A percentile compares a stretch with the other conserved stretches of the same genome.
Conservation (phyloP, 2,329 filamentous ascomycete species). For the Cladosporium sp. region DNA sequence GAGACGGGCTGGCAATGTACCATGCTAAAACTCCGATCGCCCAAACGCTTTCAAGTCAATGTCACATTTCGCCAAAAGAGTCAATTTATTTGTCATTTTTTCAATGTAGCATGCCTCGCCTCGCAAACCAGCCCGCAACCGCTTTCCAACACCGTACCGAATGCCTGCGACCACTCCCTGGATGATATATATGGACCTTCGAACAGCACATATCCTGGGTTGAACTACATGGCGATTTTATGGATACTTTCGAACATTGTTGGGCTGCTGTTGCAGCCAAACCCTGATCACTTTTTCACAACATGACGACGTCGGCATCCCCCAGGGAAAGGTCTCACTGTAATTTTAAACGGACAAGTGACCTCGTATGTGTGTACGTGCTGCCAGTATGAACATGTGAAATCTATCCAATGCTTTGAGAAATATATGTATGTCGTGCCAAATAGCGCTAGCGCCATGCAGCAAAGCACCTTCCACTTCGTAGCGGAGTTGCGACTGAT, state of each 20-base stretch:
- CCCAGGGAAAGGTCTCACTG: background rate
- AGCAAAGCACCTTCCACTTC: background rate
- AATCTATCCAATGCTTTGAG: background rate
- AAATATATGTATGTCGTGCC: background rate
- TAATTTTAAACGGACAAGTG: background rate
- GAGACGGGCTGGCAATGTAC: slow-evolving; percentile 22
- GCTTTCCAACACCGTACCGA: slow-evolving; percentile 1
- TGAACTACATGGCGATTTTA: background rate
- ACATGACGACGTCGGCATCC: background rate
- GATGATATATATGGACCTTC: background rate
- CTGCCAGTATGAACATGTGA: background rate
- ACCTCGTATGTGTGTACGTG: background rate
- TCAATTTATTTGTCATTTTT: slow-evolving; percentile 11
- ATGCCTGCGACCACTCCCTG: slow-evolving; percentile 13
- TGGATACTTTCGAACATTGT: background rate
- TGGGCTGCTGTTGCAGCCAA: background rate
- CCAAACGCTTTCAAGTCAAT: slow-evolving; percentile 22
- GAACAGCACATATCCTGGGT: background rate
- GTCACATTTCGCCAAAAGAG: slow-evolving; percentile 21
- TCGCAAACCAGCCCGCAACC: background rate
- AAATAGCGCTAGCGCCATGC: background rate
- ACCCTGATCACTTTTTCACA: background rate
- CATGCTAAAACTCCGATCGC: slow-evolving; percentile 19
- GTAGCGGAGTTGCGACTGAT: background rate
- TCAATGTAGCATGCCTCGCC: slow-evolving; percentile 7